Evolutionary conservation across 78 protist species (phyloP), one percentile per base, ranked within the genome.

Genomic region (Emiliania huxleyi): DNA sequence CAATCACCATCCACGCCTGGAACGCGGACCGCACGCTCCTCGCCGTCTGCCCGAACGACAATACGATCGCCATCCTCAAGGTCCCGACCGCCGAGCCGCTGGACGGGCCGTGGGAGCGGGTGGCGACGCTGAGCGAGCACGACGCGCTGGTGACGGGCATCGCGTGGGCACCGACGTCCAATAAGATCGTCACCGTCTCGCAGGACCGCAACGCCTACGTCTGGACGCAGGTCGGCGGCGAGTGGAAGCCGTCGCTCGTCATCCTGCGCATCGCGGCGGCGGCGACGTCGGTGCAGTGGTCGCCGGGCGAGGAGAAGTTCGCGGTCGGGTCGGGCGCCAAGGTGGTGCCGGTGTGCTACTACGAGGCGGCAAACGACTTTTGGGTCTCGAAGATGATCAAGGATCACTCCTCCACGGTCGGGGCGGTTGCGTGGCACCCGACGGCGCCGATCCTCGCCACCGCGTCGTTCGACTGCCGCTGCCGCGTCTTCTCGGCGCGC

Each of bases 201-300:
- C 98, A 97, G 91, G 99, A 98, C 87, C 96, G 99, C 38, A 98
- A 97, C 88, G 99, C 99, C n/a, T 98, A 98, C 94, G 99, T 98
- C 69, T 98, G 99, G 99, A 90, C 93, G 26, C 40, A 75, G 21
- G 62, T 45, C 25, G 95, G 26, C 26, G 42, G 55, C 38, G 94
- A 44, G 37, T 98, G 99, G 99, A 94, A 92, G 88, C 99, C 98
- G 45, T 95, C 92, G 38, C 96, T 98, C 37, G 99, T 98, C 49
- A 92, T 97, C 46, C 95, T 97, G 56, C 95, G 98, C n/a, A 95
- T 97, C 79, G 94, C 95, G 93, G 94, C 98, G 69, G 98, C 98
- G 23, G 98, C 98, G 22, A 97, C 98, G 48, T 94, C 85, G 37
- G 97, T 95, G 81, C 95, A 91, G 91, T 98, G 99, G 99, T 73